A percentile compares a stretch with the other conserved stretches of the same genome.
Evolutionary conservation across 202 grass and related monocot species (phyloP).

Genomic region (Dendrocalamus latiflorus): DNA sequence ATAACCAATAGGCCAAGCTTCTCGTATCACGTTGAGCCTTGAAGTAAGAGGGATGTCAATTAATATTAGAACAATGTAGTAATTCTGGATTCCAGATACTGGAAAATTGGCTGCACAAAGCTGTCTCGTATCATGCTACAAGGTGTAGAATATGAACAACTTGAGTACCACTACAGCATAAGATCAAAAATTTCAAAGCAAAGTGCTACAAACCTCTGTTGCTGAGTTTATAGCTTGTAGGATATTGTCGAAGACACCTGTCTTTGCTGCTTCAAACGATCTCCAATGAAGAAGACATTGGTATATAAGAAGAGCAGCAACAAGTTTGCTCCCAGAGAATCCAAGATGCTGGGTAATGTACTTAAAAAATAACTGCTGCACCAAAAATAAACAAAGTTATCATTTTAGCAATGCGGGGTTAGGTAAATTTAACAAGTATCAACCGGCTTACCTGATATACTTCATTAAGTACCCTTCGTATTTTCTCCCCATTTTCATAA

Average conservation of each 20-base stretch:
- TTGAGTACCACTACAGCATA: conserved; percentile 7
- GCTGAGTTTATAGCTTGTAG: conserved; percentile 70
- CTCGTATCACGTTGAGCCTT: conserved; percentile 72
- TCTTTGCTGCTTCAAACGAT: conserved; percentile 78
- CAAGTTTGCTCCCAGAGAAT: conserved; percentile 50
- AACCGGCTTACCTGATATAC: conserved; percentile 47
- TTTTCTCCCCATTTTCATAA: conserved; percentile 54
- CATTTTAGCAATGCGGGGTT: not conserved
- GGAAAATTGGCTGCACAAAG: conserved; percentile 30
- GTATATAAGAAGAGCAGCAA: conserved; percentile 80
- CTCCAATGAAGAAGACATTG: conserved; percentile 76
- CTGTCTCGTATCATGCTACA: conserved; percentile 21
- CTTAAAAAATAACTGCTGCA: conserved; percentile 62
- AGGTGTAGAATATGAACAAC: conserved; percentile 6
- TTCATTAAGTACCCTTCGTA: conserved; percentile 52
- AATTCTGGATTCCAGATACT: conserved; percentile 20
- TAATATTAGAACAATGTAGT: conserved; percentile 28
- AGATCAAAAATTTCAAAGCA: conserved; percentile 20
- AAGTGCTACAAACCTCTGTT: conserved; percentile 57
- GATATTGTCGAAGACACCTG: conserved; percentile 67
- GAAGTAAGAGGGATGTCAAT: conserved; percentile 44
- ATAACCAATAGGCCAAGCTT: conserved; percentile 79
- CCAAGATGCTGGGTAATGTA: conserved; percentile 75
- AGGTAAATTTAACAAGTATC: conserved; percentile 24
- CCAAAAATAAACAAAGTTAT: conserved; percentile 7